Conservation (phyloP, 306 rosid species). For the Citrullus colocynthis region DNA sequence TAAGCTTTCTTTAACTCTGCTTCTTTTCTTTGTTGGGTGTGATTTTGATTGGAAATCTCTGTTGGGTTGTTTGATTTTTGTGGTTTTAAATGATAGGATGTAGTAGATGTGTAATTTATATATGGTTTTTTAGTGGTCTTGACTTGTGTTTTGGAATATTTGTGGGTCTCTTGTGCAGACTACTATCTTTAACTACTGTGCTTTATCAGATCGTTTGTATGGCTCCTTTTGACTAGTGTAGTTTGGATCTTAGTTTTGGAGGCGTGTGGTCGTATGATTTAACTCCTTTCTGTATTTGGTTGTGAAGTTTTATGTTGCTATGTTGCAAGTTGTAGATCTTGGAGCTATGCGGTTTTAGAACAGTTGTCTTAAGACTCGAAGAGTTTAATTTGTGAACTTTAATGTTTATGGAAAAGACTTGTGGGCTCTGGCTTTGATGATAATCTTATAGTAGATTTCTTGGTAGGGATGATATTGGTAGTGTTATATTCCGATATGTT, state of each 20-base stretch:
- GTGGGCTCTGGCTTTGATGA: neutral
- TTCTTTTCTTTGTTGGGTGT: neutral
- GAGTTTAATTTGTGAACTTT: neutral
- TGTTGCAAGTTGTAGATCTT: neutral
- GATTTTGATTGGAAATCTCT: neutral
- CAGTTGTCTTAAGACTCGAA: neutral
- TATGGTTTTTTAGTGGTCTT: neutral
- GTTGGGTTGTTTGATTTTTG: neutral
- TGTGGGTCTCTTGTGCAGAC: neutral
- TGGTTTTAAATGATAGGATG: conserved; percentile 5
- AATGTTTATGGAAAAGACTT: neutral
- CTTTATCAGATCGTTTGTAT: neutral
- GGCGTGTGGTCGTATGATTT: neutral
- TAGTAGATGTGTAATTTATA: neutral
- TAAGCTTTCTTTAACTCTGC: conserved; percentile 14
- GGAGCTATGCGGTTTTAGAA: neutral
- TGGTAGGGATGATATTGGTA: neutral
- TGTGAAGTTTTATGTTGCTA: neutral
- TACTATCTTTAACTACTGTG: neutral
- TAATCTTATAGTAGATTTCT: neutral
- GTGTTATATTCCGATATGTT: neutral
- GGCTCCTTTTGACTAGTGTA: neutral
- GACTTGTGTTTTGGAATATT: neutral
- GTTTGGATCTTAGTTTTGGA: neutral
- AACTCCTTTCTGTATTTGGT: neutral